Base-by-base conservation (phyloP, 352 stramenopile species). In the Phytophthora chlamydospora region DNA sequence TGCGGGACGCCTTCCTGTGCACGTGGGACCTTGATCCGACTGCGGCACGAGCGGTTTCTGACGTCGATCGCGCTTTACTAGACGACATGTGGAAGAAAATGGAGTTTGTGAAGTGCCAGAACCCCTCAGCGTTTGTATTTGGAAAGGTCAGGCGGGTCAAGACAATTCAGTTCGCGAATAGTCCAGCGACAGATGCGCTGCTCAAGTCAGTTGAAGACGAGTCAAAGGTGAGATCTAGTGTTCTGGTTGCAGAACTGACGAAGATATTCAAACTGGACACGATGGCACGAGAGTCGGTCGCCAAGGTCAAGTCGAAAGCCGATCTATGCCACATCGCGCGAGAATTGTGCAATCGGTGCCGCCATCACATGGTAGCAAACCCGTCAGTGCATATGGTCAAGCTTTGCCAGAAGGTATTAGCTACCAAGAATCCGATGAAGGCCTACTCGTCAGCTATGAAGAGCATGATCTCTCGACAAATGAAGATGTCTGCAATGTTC, bases 1-100 rank as follows among this genome's bases (percentile, higher is more conserved):
- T 93, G 47, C 81, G 85, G 46, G 80, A 93, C 46, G 84, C 86
- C 29, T 93, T 95, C 58, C 43, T 93, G 51, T 93, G 86, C 46
- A 93, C 86, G 19, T 95, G 84, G 84, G 83, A 95, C 33, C 74
- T 95, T 17, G 86, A 93, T 50, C 63, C 73, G 7, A 79, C 81
- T 9, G 86, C 86, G 21, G 65, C 70, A 32, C 72, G 80, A 29
- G 83, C 86, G 3, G 85, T 95, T 12, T 89, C 76, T 44, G 81
- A 93, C 49, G 78, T 92, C n/a, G 81, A 93, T 44, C 67, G 52
- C 2, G 74, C 71, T 9, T 76, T 93, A 41, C 69, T 95, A 55
- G 84, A 95, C 63, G 84, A 95, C 42, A 90, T 93, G 56, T 95
- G 81, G 81, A 88, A 77, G 63, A 91, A 91, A 62, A 89, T 91